These are phyloP conservation scores for bread wheat (Triticum aestivum) DNA, from an alignment of 176 grass and related monocot genomes.

Conservation along the genomic window DNA sequence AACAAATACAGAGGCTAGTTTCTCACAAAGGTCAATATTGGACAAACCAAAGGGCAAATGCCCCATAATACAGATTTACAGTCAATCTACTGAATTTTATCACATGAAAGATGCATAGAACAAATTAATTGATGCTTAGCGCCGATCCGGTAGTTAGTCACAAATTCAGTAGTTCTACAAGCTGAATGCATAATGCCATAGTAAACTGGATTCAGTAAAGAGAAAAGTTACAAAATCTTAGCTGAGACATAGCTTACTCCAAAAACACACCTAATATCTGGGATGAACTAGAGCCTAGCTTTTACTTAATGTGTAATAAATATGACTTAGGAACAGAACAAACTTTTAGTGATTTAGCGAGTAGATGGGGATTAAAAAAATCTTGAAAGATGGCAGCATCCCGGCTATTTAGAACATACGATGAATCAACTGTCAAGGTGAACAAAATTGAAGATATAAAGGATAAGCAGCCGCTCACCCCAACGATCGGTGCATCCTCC, in stretches of 20 bases:
- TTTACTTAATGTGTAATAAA: not conserved
- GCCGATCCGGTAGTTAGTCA: not conserved
- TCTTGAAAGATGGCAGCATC: constrained; percentile 1
- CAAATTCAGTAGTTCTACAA: not conserved
- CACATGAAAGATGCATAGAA: not conserved
- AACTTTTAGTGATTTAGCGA: not conserved
- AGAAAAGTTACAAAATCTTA: not conserved
- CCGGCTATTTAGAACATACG: not conserved
- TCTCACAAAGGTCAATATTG: not conserved
- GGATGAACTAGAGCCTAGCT: not conserved
- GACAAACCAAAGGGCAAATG: not conserved
- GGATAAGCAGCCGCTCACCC: not conserved
- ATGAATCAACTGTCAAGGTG: not conserved
- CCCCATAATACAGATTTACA: not conserved
- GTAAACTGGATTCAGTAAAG: not conserved
- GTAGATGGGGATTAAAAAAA: not conserved
- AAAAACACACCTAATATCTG: not conserved
- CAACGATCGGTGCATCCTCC: not conserved
- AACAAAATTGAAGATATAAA: not conserved
- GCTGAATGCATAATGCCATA: not conserved
- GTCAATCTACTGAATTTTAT: not conserved
- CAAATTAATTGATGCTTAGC: not conserved
- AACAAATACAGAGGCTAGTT: not conserved
- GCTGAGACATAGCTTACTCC: not conserved
- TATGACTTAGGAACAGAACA: not conserved